Conservation (phyloP, 768 basidiomycete species). For the Mycena capillaripes region DNA sequence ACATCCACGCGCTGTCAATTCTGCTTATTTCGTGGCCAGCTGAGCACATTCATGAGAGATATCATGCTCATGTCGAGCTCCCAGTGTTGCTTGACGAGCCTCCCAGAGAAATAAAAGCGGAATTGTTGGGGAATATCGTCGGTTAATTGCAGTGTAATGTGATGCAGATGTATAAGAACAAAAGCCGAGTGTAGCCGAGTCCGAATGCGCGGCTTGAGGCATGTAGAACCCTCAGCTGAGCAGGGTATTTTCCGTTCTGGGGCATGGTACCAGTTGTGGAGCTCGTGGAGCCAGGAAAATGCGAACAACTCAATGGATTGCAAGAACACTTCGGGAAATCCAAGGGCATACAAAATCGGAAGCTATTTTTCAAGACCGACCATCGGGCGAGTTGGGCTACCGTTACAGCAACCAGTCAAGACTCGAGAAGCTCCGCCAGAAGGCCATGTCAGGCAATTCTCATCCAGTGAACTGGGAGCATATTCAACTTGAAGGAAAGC, state of each 20-base stretch:
- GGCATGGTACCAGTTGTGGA: neutral
- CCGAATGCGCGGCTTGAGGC: neutral
- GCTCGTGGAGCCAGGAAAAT: neutral
- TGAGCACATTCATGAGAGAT: neutral
- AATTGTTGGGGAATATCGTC: slow-evolving; percentile 19
- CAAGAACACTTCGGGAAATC: neutral
- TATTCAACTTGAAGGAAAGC: too few relatives aligned
- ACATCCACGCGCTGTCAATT: neutral
- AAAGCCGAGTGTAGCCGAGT: neutral
- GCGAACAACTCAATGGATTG: neutral
- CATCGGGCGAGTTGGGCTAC: too few relatives aligned
- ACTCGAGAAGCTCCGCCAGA: too few relatives aligned
- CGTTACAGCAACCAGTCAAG: too few relatives aligned
- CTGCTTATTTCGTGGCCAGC: neutral
- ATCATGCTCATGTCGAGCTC: neutral
- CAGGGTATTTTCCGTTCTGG: too few relatives aligned
- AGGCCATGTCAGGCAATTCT: too few relatives aligned
- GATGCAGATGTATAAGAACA: neutral
- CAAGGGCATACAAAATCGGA: neutral
- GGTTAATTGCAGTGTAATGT: slow-evolving; percentile 22
- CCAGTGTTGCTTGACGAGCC: neutral
- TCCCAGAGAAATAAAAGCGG: neutral
- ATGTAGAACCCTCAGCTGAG: slow-evolving; percentile 13
- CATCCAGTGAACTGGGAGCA: too few relatives aligned
- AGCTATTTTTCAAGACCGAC: too few relatives aligned